Base-by-base conservation (phyloP, 2,329 filamentous ascomycete genomes). In the Emergomyces pasteurianus region DNA sequence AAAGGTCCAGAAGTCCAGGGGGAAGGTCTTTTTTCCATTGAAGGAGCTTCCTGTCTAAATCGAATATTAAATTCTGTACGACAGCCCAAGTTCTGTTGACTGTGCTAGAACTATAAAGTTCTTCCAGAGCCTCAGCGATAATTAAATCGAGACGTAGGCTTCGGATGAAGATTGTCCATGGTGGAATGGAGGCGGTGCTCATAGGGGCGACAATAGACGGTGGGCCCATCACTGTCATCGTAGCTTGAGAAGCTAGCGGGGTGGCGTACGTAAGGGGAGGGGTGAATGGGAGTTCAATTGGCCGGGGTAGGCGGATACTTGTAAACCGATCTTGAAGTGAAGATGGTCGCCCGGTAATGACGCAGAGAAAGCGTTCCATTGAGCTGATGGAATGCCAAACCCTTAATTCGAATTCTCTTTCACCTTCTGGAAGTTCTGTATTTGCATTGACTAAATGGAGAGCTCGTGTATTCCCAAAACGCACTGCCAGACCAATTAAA, bases 381-480 rank as follows among this genome's bases (percentile, higher is more conserved):
- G 68, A 68, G 60, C 71, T 74, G 23, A 76, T 61, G n/a, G 69
- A 71, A 72, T 75, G 75, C 75, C 75, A 77, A 23, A 73, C 68
- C 38, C 71, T 69, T 23, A 68, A 65, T 31, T 74, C 61, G 3
- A 68, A 63, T 62, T 76, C 74, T 59, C 71, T 73, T 38, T 68
- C 64, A 4, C 67, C 61, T 6, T 66, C 63, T 16, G 65, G 62
- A 26, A 68, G 61, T 2, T 63, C 62, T 7, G 64, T 63, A 50
- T 69, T 68, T 38, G 71, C 66, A 46, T 74, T 76, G 10, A 69
- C 68, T 28, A 74, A 59, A 56, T 76, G 73, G 18, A 77, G 63
- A 10, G 74, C 74, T 4, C 75, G 64, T 3, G 69, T 68, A 58
- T 68, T 65, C 1, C 68, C 74, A 58, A 72, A 72, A 18, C 74